Percentiles rank a stretch among this genome's conserved stretches.
Evolutionary conservation across 2,329 filamentous ascomycete species (phyloP).

Genomic region (Penicillium sp.): DNA sequence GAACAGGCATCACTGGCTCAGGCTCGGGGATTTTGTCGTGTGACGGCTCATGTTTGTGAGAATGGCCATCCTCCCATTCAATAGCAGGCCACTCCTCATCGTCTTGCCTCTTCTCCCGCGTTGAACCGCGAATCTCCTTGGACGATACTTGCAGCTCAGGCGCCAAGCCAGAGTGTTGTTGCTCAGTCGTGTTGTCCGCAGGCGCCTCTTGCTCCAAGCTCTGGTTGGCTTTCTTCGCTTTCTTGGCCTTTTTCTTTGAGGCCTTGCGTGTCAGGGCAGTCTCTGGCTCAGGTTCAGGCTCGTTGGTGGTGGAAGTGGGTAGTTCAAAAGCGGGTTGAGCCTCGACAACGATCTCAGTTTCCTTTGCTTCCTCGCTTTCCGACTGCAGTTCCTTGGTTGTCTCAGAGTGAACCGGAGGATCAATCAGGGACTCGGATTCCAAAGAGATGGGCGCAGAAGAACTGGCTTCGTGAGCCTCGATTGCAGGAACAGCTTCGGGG

Average conservation of each 20-base stretch:
- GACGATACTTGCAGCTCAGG: conserved; percentile 8
- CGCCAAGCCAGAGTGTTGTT: conserved; percentile 5
- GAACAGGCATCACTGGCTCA: conserved; percentile 25
- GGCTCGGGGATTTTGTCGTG: conserved; percentile 27
- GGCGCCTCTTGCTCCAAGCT: conserved; percentile 3
- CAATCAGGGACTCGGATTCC: background rate
- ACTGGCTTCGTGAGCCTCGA: background rate
- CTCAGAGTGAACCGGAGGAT: background rate
- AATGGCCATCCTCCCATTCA: conserved; percentile 38
- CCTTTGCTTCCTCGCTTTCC: conserved; percentile 2
- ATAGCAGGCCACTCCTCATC: conserved; percentile 43
- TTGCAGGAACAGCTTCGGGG: background rate
- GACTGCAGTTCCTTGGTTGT: background rate
- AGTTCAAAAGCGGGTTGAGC: background rate
- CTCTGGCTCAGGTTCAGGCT: conserved; percentile 16
- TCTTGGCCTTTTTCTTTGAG: conserved; percentile 41
- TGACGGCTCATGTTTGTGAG: conserved; percentile 25
- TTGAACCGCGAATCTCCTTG: conserved; percentile 9
- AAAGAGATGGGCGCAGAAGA: background rate
- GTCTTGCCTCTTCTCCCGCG: conserved; percentile 18
- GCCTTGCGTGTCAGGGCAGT: conserved; percentile 22
- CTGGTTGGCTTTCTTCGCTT: conserved; percentile 27
- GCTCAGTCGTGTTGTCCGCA: conserved; percentile 3
- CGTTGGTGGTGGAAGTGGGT: conserved; percentile 4
- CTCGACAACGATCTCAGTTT: conserved; percentile 2